Percentiles rank a stretch among this genome's conserved stretches.
phyloP scores from a whole-genome alignment of 345 rosid genomes.

The Hypericum perforatum region DNA sequence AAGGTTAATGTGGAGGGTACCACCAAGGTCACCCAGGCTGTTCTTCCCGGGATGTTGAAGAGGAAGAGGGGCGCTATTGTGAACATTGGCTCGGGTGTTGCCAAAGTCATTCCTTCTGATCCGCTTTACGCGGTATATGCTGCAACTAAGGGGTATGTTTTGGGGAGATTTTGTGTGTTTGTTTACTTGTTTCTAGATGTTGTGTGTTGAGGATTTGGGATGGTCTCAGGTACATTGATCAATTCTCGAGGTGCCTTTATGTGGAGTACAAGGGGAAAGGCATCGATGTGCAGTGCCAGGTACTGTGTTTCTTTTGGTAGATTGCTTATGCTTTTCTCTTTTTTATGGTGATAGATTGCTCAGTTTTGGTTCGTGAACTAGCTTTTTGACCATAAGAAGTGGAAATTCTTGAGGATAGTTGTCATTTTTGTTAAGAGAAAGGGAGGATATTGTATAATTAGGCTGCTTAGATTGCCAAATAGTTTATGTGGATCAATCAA shows the following conservation, averaged over 20 bases:
- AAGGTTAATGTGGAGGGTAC: conserved; percentile 86
- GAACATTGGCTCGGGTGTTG: conserved; percentile 93
- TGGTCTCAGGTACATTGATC: conserved; percentile 68
- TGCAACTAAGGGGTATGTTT: conserved; percentile 64
- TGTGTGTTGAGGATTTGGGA: neutral
- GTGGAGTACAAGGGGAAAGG: conserved; percentile 87
- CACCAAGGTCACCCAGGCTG: conserved; percentile 80
- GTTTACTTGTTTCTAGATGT: neutral
- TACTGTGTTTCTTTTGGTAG: neutral
- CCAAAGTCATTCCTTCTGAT: conserved; percentile 80
- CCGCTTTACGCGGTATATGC: conserved; percentile 95
- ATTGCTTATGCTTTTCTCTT: neutral
- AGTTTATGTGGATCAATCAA: too few relatives aligned
- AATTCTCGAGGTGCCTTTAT: conserved; percentile 76
- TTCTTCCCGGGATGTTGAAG: conserved; percentile 64
- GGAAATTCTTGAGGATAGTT: too few relatives aligned
- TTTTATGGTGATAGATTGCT: neutral
- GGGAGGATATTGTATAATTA: too few relatives aligned
- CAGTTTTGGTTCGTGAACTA: too few relatives aligned
- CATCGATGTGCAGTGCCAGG: conserved; percentile 50
- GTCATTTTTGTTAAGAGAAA: too few relatives aligned
- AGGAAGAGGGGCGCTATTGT: conserved; percentile 91
- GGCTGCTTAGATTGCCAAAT: too few relatives aligned
- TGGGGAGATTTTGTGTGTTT: neutral
- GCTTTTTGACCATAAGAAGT: too few relatives aligned